Conservation (phyloP, 352 stramenopile genomes). For the Aphanomyces astaci region DNA sequence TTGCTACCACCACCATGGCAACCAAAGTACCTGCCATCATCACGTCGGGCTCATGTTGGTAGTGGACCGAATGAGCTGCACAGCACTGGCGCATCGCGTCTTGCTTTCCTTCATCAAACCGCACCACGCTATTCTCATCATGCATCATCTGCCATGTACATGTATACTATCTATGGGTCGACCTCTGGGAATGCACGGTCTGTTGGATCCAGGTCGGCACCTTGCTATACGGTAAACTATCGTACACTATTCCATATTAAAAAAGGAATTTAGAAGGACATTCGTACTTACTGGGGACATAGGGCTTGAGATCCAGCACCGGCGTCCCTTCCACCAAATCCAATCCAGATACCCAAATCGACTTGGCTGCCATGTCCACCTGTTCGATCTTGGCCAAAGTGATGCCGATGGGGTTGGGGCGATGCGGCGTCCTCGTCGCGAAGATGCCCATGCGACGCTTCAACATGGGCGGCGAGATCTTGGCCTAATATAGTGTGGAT, state of each 20-base stretch:
- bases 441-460: constrained; percentile 36
- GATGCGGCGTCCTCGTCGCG: constrained; percentile 40
- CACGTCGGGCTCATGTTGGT: background rate
- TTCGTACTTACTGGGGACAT: constrained; percentile 22
- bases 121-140: background rate
- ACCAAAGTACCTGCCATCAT: background rate
- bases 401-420: constrained; percentile 45
- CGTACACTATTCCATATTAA: background rate
- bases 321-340: constrained; percentile 27
- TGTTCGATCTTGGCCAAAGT: constrained; percentile 23
- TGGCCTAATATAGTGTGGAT: constrained; percentile 24
- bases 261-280: background rate
- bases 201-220: constrained; percentile 6
- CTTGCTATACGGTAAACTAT: background rate
- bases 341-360: constrained; percentile 24
- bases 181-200: background rate
- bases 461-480: constrained; percentile 37
- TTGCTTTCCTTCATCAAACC: background rate
- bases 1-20: background rate
- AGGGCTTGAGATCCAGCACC: constrained; percentile 30
- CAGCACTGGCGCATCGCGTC: background rate
- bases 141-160: too few relatives aligned
- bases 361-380: constrained; percentile 17
- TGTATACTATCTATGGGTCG: too few relatives aligned
- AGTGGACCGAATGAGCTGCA: background rate